Percentiles rank a stretch among this genome's conserved stretches.
phyloP scores from a whole-genome alignment of 1,284 basidiomycete species.

The Sporisorium exsertum region DNA sequence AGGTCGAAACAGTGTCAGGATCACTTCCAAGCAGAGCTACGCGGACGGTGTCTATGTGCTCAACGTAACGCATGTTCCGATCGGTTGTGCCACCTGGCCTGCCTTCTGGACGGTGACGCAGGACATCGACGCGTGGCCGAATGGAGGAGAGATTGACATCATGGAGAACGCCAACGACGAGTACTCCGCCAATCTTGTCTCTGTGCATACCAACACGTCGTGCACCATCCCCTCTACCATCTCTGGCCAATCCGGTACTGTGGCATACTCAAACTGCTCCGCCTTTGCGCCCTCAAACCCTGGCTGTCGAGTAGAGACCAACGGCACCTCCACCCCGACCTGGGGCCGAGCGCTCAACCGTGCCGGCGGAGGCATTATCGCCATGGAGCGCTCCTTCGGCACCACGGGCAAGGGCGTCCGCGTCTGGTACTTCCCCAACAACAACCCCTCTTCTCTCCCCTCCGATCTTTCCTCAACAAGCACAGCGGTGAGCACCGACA shows the following conservation, averaged over 20 bases:
- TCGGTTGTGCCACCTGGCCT: constrained; percentile 66
- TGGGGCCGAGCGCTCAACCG: constrained; percentile 60
- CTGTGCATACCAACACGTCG: constrained; percentile 54
- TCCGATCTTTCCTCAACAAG: constrained; percentile 49
- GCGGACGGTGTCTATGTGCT: constrained; percentile 64
- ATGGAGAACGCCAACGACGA: constrained; percentile 66
- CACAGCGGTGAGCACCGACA: constrained; percentile 42
- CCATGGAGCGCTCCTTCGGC: constrained; percentile 65
- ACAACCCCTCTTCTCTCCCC: constrained; percentile 32
- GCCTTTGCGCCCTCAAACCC: constrained; percentile 40
- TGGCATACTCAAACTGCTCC: constrained; percentile 58
- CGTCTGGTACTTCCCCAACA: constrained; percentile 63
- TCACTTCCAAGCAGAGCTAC: constrained; percentile 59
- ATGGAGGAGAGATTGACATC: constrained; percentile 68
- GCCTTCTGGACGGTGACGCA: constrained; percentile 67
- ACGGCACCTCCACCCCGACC: constrained; percentile 52
- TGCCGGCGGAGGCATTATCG: constrained; percentile 61
- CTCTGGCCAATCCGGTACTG: constrained; percentile 39
- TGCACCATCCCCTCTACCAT: constrained; percentile 44
- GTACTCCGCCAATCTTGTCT: constrained; percentile 51
- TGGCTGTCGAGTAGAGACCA: constrained; percentile 62
- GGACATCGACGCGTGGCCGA: constrained; percentile 53
- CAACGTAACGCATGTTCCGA: constrained; percentile 62
- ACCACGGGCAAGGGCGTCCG: constrained; percentile 60
- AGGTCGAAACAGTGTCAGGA: constrained; percentile 60